A percentile compares a stretch with the other conserved stretches of the same genome.
Conservation (phyloP, 2,329 filamentous ascomycete species). For the Neofusicoccum ribis region DNA sequence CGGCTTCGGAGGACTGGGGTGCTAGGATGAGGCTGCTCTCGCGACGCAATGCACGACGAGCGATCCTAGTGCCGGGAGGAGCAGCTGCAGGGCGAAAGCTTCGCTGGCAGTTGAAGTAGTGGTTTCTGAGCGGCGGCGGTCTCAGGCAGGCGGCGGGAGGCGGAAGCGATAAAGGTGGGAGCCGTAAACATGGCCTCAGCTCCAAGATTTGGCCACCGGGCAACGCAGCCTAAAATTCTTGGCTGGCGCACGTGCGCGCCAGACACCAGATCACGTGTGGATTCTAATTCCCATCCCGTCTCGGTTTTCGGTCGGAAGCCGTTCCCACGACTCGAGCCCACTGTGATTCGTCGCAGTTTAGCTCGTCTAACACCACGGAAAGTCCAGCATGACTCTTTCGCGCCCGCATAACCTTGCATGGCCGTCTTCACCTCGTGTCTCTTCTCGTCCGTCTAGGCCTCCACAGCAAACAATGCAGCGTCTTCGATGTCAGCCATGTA, state of each 20-base stretch:
- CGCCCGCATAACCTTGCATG: not conserved
- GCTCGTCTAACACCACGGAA: not conserved
- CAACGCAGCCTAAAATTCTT: not conserved
- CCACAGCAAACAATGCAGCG: not conserved
- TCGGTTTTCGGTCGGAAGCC: not conserved
- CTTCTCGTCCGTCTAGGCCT: not conserved
- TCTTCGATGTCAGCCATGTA: not conserved
- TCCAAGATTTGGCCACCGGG: constrained; percentile 9
- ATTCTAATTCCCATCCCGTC: not conserved
- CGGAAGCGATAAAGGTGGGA: not conserved
- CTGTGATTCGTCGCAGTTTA: not conserved
- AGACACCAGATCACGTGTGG: not conserved
- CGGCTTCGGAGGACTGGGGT: not conserved
- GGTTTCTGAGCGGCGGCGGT: constrained; percentile 2
- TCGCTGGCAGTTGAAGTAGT: not conserved
- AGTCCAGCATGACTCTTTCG: not conserved
- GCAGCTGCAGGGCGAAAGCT: not conserved
- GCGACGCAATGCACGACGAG: not conserved
- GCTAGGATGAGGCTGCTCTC: not conserved
- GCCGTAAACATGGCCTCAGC: constrained; percentile 20
- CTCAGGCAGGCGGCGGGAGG: not conserved
- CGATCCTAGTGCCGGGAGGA: not conserved
- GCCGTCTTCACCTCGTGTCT: not conserved
- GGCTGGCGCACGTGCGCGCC: too few relatives aligned
- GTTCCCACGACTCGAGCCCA: not conserved